Evolutionary conservation across 352 stramenopile species (phyloP).

Genomic region (Blastocystis sp.): DNA sequence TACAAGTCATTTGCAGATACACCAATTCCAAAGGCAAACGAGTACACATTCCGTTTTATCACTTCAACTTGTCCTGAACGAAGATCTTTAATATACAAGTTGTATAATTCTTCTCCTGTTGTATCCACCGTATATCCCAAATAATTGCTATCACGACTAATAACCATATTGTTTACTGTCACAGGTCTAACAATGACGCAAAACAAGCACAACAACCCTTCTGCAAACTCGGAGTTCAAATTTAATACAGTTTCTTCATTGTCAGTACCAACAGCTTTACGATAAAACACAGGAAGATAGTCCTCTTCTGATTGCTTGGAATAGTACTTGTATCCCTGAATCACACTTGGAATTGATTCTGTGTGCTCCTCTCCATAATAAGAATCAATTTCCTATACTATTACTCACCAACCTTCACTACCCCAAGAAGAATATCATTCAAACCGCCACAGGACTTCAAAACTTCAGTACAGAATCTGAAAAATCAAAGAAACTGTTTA

Average conservation of each 20-base stretch:
- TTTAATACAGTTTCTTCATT: constrained; percentile 46
- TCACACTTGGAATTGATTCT: constrained; percentile 16
- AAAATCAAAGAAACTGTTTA: background rate
- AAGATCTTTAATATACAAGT: constrained; percentile 64
- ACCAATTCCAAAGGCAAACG: constrained; percentile 35
- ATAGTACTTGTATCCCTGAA: constrained; percentile 57
- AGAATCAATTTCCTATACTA: background rate
- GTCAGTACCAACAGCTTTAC: constrained; percentile 21
- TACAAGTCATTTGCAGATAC: constrained; percentile 13
- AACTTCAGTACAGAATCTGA: constrained; percentile 23
- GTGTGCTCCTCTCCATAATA: constrained; percentile 24
- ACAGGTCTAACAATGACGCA: background rate
- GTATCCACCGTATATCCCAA: constrained; percentile 52
- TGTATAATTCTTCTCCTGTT: constrained; percentile 58
- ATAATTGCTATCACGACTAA: constrained; percentile 14
- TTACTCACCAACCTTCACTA: background rate
- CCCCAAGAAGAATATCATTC: background rate
- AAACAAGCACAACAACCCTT: background rate
- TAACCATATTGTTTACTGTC: constrained; percentile 58
- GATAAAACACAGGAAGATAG: constrained; percentile 55
- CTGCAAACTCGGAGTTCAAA: constrained; percentile 33
- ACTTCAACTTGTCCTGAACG: constrained; percentile 16
- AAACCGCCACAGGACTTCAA: constrained; percentile 8
- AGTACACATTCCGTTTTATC: constrained; percentile 62
- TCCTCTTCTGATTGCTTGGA: background rate